Evolutionary conservation across 2,329 filamentous ascomycete genomes (phyloP), one percentile per base, ranked within the genome.

Genomic region (Phialemoniopsis sp.): DNA sequence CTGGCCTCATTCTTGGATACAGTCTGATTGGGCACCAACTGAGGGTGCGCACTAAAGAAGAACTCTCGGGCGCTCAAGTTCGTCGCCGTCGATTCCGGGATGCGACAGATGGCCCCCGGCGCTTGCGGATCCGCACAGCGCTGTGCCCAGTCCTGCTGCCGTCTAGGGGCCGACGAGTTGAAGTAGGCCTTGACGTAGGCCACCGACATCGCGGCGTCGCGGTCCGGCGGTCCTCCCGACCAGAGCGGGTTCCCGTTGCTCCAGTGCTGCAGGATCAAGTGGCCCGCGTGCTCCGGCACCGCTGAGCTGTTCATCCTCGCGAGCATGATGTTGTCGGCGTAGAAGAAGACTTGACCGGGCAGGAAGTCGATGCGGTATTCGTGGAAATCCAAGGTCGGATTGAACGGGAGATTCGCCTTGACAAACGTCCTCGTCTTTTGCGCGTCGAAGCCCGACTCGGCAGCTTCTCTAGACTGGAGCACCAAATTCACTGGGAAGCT

Each of bases 301-400:
- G 72, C 69, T 3, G 67, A 66, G 9, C 75, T 72, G 21, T 62
- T 54, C 68, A 86, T 81, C 35, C 68, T 65, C 21, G 73, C 68
- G 13, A 89, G 62, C 9, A 72, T 58, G 8, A 61, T 40, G 32
- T 76, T 76, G 56, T 90, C 85, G 3, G 79, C 81, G 54, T 82
- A 89, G 60, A 88, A 90, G 10, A 73, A 57, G 8, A 90, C 82
- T 1, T 66, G 66, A 1, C 67, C 69, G 0, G 76, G 71, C 13
- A 80, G 58, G 64, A 85, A 89, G 60, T 91, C 87, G 57, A 90
- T 84, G 29, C 87, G 82, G 54, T 89, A 89, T 61, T 90, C 86
- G 60, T 90, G 85, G 52, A 85, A 87, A 31, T 56, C 74, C 1
- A 60, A 55, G 1, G 80, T 78, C 0, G 86, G 83, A 46, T 83